A percentile compares a stretch with the other conserved stretches of the same genome.
These are phyloP conservation scores for Tylopilus rubrobrunneus DNA, from an alignment of 768 basidiomycete genomes.

Conservation along the genomic window DNA sequence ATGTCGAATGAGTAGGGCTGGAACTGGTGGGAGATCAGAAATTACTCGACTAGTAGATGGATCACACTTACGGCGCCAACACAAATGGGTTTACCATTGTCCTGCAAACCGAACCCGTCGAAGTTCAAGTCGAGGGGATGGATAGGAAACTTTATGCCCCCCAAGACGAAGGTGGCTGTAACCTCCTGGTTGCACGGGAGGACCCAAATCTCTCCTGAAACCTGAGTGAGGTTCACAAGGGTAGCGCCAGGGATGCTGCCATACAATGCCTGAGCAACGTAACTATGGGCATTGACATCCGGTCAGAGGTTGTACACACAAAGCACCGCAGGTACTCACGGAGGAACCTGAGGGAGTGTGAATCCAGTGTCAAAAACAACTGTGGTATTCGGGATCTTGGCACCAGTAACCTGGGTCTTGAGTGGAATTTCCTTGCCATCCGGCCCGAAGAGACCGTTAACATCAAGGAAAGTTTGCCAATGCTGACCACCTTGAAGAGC, in stretches of 20 bases:
- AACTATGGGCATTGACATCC: conserved; percentile 26
- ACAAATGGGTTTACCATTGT: conserved; percentile 30
- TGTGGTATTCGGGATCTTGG: conserved; percentile 46
- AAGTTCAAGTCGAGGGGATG: conserved; percentile 62
- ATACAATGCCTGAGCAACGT: conserved; percentile 61
- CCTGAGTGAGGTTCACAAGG: conserved; percentile 33
- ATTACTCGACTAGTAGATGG: background rate
- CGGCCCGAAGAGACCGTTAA: conserved; percentile 58
- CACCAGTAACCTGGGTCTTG: conserved; percentile 41
- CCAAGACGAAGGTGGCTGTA: conserved; percentile 63
- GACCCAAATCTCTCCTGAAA: conserved; percentile 49
- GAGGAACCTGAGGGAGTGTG: conserved; percentile 58
- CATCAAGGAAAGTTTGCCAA: conserved; percentile 62
- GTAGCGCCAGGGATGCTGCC: conserved; percentile 50
- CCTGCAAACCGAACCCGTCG: conserved; percentile 11
- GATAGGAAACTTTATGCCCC: conserved; percentile 52
- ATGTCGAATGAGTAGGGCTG: conserved; percentile 59
- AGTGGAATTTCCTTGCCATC: conserved; percentile 49
- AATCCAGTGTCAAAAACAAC: conserved; percentile 70
- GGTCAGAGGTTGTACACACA: conserved; percentile 15
- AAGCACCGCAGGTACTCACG: conserved; percentile 29
- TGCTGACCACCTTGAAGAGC: conserved; percentile 47
- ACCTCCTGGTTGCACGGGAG: conserved; percentile 62
- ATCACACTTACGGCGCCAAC: conserved; percentile 41
- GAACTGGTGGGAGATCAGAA: conserved; percentile 42